Conservation (phyloP, 768 basidiomycete species). For the Pholiota microspora region DNA sequence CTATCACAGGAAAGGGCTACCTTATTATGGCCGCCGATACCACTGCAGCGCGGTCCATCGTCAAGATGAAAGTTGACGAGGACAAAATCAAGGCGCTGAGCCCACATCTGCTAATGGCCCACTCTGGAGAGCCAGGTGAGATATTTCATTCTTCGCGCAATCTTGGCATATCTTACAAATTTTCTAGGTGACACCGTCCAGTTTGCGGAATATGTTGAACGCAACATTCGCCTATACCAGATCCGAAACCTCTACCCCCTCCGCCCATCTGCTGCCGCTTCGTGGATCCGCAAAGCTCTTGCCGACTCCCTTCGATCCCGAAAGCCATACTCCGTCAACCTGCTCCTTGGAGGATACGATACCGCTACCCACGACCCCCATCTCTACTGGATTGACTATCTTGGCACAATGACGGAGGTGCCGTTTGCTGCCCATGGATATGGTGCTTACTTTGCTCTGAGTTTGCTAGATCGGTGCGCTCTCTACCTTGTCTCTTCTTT, state of each 20-base stretch:
- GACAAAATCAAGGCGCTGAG: constrained; percentile 95
- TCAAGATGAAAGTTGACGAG: constrained; percentile 96
- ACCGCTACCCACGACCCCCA: constrained; percentile 66
- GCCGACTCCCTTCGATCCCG: constrained; percentile 89
- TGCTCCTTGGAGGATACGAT: constrained; percentile 93
- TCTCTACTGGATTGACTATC: constrained; percentile 95
- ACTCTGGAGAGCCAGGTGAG: constrained; percentile 89
- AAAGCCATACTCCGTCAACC: constrained; percentile 86
- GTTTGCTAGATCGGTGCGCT: constrained; percentile 86
- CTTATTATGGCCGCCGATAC: constrained; percentile 92
- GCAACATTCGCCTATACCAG: constrained; percentile 94
- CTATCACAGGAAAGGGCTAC: constrained; percentile 89
- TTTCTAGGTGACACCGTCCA: constrained; percentile 87
- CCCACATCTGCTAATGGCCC: constrained; percentile 92
- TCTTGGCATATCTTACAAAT: not conserved
- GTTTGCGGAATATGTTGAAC: constrained; percentile 94
- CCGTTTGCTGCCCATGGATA: constrained; percentile 97
- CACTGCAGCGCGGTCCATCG: constrained; percentile 84
- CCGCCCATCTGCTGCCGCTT: constrained; percentile 85
- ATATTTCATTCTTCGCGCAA: not conserved
- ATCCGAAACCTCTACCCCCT: constrained; percentile 91
- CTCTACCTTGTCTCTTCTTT: not conserved
- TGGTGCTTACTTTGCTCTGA: constrained; percentile 87
- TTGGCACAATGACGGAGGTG: constrained; percentile 85
- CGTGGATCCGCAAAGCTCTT: constrained; percentile 91